These are phyloP conservation scores for Aspergillus bridgeri DNA, from an alignment of 495 filamentous ascomycete genomes.

Conservation along the genomic window DNA sequence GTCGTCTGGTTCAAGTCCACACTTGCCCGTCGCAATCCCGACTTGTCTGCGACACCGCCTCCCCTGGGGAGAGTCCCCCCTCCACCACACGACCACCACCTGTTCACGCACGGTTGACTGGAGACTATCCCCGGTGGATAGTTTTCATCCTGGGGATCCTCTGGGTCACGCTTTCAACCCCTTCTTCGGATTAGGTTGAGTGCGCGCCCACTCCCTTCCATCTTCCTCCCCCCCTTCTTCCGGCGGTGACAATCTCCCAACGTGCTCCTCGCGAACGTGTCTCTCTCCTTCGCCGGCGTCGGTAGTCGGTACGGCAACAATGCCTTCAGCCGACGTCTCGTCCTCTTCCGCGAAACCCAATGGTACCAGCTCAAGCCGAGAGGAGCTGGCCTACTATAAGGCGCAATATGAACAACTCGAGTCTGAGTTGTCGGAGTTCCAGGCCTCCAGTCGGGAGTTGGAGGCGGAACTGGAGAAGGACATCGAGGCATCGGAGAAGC, in stretches of 20 bases:
- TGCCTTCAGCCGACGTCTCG: constrained; percentile 57
- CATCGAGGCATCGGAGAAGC: constrained; percentile 90
- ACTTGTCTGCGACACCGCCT: constrained; percentile 41
- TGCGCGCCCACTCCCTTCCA: background rate
- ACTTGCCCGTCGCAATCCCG: constrained; percentile 18
- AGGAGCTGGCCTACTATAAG: constrained; percentile 90
- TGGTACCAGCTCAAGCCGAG: constrained; percentile 55
- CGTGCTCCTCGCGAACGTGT: constrained; percentile 23
- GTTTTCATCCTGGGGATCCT: background rate
- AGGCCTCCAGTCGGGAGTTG: constrained; percentile 86
- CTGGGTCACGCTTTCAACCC: background rate
- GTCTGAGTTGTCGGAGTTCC: constrained; percentile 89
- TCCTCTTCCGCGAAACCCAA: constrained; percentile 59
- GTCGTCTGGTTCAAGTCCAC: background rate
- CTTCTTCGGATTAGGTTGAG: background rate
- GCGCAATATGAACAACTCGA: constrained; percentile 91
- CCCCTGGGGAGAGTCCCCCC: constrained; percentile 28
- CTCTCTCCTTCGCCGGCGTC: constrained; percentile 24
- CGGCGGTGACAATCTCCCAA: constrained; percentile 9
- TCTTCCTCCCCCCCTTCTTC: constrained; percentile 5
- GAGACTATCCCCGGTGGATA: constrained; percentile 7
- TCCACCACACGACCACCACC: constrained; percentile 19
- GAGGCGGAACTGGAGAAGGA: constrained; percentile 96
- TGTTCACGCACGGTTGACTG: constrained; percentile 25
- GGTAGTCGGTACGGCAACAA: constrained; percentile 36